These are phyloP conservation scores for Mitragyna speciosa DNA, from an alignment of 257 asterid genomes.

Conservation along the genomic window DNA sequence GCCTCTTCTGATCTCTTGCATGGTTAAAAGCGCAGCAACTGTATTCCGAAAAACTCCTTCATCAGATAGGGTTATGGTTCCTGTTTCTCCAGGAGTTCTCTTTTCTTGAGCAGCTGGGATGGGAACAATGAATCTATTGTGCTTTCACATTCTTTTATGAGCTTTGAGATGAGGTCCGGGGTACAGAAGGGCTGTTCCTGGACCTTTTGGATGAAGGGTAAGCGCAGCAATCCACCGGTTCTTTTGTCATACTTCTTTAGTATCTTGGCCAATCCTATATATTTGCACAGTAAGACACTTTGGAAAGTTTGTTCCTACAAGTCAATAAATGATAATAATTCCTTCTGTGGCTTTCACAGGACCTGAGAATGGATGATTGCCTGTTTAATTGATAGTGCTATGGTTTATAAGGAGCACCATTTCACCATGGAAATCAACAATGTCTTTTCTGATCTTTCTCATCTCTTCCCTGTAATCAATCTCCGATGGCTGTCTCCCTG, in stretches of 20 bases:
- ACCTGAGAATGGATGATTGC: constrained; percentile 13
- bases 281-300: neutral
- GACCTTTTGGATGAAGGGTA: constrained; percentile 72
- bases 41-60: constrained; percentile 81
- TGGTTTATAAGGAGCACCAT: constrained; percentile 85
- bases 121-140: constrained; percentile 61
- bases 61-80: constrained; percentile 37
- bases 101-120: constrained; percentile 43
- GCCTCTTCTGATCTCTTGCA: constrained; percentile 86
- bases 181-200: constrained; percentile 82
- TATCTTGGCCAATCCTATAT: constrained; percentile 74
- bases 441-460: constrained; percentile 67
- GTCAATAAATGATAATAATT: too few relatives aligned
- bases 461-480: constrained; percentile 52
- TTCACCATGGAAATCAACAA: constrained; percentile 94
- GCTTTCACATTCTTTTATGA: constrained; percentile 78
- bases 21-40: constrained; percentile 76
- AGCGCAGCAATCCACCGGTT: constrained; percentile 76
- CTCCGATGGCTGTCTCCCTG: constrained; percentile 47
- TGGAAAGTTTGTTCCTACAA: neutral
- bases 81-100: constrained; percentile 9
- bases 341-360: too few relatives aligned
- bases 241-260: constrained; percentile 88
- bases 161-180: constrained; percentile 75
- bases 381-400: constrained; percentile 61